These are phyloP conservation scores for Kuraishia floccosa DNA, from an alignment of 805 yeast genomes.

Conservation along the genomic window DNA sequence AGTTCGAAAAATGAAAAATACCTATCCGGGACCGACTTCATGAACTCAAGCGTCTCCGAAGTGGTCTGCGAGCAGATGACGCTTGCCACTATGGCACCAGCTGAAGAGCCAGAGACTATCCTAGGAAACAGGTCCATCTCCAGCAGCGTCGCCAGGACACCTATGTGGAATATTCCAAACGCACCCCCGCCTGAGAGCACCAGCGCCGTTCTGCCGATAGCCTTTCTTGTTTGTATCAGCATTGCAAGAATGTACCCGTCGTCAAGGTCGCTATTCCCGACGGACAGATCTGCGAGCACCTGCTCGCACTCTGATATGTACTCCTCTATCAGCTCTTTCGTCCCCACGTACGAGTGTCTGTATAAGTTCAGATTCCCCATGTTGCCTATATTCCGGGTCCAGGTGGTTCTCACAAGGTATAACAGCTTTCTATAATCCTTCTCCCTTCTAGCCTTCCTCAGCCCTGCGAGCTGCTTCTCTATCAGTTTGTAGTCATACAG, in stretches of 20 bases:
- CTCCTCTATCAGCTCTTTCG: constrained; percentile 74
- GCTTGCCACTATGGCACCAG: constrained; percentile 92
- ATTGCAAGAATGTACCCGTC: constrained; percentile 64
- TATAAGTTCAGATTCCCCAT: constrained; percentile 76
- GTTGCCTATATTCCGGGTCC: constrained; percentile 79
- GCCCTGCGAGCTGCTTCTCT: constrained; percentile 34
- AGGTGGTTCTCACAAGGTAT: constrained; percentile 71
- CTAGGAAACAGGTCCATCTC: constrained; percentile 73
- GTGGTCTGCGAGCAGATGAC: constrained; percentile 72
- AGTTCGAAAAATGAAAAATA: constrained; percentile 40
- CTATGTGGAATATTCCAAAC: constrained; percentile 86
- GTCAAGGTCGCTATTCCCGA: constrained; percentile 34
- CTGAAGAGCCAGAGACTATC: constrained; percentile 88
- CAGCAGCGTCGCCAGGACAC: constrained; percentile 72
- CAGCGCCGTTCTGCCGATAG: constrained; percentile 88
- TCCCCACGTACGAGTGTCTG: constrained; percentile 73
- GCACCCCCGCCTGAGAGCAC: constrained; percentile 96
- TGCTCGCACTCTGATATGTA: constrained; percentile 67
- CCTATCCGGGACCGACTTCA: constrained; percentile 50
- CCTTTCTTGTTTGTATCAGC: constrained; percentile 78
- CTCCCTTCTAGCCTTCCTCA: constrained; percentile 45
- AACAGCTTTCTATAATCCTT: constrained; percentile 52
- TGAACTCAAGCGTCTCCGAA: constrained; percentile 50
- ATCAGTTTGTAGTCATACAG: constrained; percentile 67
- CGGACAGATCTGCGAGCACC: constrained; percentile 27